Evolutionary conservation across 225 moss, liverwort and hornwort species (phyloP), one percentile per base, ranked within the genome.

Genomic region (Polytrichum formosum): DNA sequence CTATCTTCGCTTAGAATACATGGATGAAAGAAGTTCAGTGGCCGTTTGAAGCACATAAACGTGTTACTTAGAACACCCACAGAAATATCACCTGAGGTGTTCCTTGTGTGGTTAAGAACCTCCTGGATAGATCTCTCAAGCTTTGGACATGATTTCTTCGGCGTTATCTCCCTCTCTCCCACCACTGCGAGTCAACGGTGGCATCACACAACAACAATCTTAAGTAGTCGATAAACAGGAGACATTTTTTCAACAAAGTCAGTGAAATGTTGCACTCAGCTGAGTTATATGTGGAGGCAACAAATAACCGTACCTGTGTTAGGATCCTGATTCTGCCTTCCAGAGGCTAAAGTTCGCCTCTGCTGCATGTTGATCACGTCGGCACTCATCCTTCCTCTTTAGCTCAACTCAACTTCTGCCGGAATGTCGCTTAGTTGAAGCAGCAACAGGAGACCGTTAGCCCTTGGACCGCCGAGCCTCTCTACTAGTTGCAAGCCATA

Each of bases 291-390:
- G 60, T 22, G 6, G 59, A 9, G 21, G 5, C 5, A 28, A 55
- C 9, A 54, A 69, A 46, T 16, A 46, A 46, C 46, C 76, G 18
- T 6, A 81, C 79, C 82, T 30, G 66, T 83, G 20, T 87, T 87
- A 1, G 80, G 83, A 76, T 87, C 80, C 78, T 74, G 87, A 37
- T 87, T 87, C 59, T 84, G 87, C 66, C 81, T 74, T 61, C 79
- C 87, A 20, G 66, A 68, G 35, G 87, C 81, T 55, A 76, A 17
- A 5, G 87, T 87, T 17, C 87, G 87, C 84, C 84, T 81, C 72
- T 87, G 84, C 64, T 84, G 83, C 87, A 84, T 83, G 62, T 87
- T 81, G 67, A 81, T 67, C 65, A 81, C 84, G 21, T 67, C 67
- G 67, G 81, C 83, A 83, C 81, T 87, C 70, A 55, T 79, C 64